These are phyloP conservation scores for Xanthoconium stramineum DNA, from an alignment of 768 basidiomycete species.

Conservation along the genomic window DNA sequence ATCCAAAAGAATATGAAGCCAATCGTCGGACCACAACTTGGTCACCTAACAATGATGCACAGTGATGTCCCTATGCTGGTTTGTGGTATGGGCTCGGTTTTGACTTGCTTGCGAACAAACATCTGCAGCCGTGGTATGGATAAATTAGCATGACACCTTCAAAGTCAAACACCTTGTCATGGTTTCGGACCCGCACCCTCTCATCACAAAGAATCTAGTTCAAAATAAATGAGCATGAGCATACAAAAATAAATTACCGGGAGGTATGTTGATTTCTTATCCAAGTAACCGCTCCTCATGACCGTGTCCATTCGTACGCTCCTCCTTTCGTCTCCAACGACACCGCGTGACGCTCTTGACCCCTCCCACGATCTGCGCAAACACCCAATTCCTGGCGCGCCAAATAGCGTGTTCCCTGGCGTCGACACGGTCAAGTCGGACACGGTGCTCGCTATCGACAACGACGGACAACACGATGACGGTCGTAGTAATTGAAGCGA, in stretches of 20 bases:
- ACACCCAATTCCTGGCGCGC: slow-evolving; percentile 33
- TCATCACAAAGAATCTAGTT: background rate
- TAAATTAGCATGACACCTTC: no score
- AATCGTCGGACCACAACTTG: no score
- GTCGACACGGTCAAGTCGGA: slow-evolving; percentile 63
- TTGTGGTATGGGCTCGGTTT: no score
- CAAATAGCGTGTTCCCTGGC: slow-evolving; percentile 29
- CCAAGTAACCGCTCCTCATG: slow-evolving; percentile 14
- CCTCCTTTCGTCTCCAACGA: slow-evolving; percentile 8
- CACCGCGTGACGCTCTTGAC: slow-evolving; percentile 4
- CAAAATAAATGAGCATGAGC: no score
- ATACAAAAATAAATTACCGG: slow-evolving; percentile 2
- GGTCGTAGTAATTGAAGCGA: slow-evolving; percentile 66
- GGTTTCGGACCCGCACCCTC: no score
- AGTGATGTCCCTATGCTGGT: no score
- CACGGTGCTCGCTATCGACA: slow-evolving; percentile 65
- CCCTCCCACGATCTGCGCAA: slow-evolving; percentile 17
- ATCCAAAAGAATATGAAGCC: no score
- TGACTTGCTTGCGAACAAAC: no score
- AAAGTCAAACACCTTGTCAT: no score
- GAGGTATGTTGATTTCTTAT: background rate
- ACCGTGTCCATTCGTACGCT: background rate
- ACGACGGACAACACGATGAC: slow-evolving; percentile 57
- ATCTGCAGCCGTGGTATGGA: no score
- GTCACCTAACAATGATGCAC: no score